Conservation (phyloP, 768 basidiomycete species). For the Lentinula lateritia region DNA sequence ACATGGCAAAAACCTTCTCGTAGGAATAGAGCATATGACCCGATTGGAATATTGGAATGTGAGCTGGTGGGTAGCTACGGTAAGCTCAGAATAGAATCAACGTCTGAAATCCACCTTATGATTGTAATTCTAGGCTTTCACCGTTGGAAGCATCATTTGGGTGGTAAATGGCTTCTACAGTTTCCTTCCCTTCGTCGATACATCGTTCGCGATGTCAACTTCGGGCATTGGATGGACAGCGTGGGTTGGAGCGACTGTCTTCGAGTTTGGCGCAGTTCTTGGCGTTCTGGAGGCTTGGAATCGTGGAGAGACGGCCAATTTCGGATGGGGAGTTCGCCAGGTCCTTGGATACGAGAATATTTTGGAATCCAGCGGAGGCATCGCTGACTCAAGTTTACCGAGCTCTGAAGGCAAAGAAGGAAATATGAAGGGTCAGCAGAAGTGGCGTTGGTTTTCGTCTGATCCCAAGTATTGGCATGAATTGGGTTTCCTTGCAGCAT, state of each 20-base stretch:
- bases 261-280: constrained; percentile 49
- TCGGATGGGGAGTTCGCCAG: constrained; percentile 27
- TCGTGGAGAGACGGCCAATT: constrained; percentile 31
- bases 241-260: constrained; percentile 55
- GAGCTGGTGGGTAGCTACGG: constrained; percentile 38
- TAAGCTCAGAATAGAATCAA: constrained; percentile 11
- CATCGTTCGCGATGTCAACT: constrained; percentile 20
- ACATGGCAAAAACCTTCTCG: constrained; percentile 11
- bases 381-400: constrained; percentile 16
- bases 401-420: neutral
- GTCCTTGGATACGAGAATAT: constrained; percentile 7
- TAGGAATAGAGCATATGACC: constrained; percentile 22
- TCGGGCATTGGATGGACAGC: constrained; percentile 40
- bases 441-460: constrained; percentile 35
- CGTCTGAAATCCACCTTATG: neutral
- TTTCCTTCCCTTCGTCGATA: constrained; percentile 40
- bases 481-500: constrained; percentile 43
- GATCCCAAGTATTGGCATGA: constrained; percentile 33
- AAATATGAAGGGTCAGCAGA: neutral
- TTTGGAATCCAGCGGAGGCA: neutral
- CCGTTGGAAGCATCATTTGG: constrained; percentile 42
- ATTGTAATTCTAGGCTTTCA: constrained; percentile 24
- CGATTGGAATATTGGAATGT: constrained; percentile 37
- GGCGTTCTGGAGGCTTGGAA: constrained; percentile 54
- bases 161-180: constrained; percentile 52